Conservation (phyloP, 1,284 basidiomycete species). For the Puccinia horiana region DNA sequence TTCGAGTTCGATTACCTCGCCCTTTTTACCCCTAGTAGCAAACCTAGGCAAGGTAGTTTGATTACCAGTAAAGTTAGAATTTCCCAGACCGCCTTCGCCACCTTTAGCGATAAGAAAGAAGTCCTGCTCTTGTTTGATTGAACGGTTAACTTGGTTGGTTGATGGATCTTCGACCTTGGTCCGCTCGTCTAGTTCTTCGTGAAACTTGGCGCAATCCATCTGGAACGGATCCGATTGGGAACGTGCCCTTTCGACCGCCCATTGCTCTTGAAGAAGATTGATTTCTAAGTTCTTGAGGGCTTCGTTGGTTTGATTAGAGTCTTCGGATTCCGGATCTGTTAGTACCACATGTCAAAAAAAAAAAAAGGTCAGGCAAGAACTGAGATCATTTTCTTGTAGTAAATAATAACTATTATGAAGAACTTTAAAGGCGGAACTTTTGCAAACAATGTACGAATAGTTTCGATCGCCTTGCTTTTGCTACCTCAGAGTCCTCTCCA, state of each 20-base stretch:
- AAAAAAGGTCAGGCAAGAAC: background rate
- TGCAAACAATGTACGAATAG: slow-evolving; percentile 50
- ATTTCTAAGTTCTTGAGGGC: slow-evolving; percentile 40
- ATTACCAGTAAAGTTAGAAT: slow-evolving; percentile 64
- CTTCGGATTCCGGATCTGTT: slow-evolving; percentile 47
- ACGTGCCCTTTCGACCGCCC: slow-evolving; percentile 51
- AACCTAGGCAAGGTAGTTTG: slow-evolving; percentile 59
- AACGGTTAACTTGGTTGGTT: slow-evolving; percentile 5
- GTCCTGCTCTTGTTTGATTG: slow-evolving; percentile 52
- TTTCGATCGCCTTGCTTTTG: slow-evolving; percentile 69
- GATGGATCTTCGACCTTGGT: background rate
- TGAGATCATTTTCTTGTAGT: background rate
- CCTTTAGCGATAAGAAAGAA: slow-evolving; percentile 74
- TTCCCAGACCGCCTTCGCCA: slow-evolving; percentile 82
- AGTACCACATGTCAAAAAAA: background rate
- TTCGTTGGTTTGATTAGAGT: slow-evolving; percentile 44
- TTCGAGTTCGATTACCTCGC: slow-evolving; percentile 76
- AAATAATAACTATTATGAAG: background rate
- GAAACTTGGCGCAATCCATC: slow-evolving; percentile 54
- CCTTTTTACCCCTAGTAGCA: slow-evolving; percentile 68
- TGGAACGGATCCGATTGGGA: slow-evolving; percentile 47
- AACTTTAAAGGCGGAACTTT: background rate
- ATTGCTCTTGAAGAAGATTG: slow-evolving; percentile 44
- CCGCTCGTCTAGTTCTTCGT: slow-evolving; percentile 65
- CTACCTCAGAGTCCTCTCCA: slow-evolving; percentile 63